These are phyloP conservation scores for Cydonia oblonga DNA, from an alignment of 331 rosid species.

Conservation along the genomic window DNA sequence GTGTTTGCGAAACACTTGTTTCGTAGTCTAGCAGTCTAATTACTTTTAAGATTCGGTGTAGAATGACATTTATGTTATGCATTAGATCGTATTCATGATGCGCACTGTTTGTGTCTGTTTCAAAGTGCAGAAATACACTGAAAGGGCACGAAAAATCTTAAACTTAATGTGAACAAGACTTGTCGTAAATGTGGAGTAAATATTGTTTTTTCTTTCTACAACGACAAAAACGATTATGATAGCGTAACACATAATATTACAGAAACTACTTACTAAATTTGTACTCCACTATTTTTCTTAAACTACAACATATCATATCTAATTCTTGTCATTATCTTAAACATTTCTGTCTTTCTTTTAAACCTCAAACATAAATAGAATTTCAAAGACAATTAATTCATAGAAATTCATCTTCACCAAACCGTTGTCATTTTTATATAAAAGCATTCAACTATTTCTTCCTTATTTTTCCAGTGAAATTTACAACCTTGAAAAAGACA, in stretches of 20 bases:
- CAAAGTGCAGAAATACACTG: too few relatives aligned
- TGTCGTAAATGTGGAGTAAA: background rate
- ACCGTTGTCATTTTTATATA: background rate
- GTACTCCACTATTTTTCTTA: background rate
- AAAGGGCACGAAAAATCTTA: too few relatives aligned
- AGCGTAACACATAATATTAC: too few relatives aligned
- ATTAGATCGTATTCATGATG: too few relatives aligned
- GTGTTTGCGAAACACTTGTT: background rate
- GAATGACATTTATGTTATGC: background rate
- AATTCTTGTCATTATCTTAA: background rate
- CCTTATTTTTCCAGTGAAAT: background rate
- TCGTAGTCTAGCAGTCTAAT: background rate
- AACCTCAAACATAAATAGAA: background rate
- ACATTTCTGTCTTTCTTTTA: background rate
- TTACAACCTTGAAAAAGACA: too few relatives aligned
- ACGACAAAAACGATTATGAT: rapidly evolving
- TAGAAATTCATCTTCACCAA: background rate
- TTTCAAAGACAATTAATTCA: background rate
- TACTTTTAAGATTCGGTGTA: too few relatives aligned
- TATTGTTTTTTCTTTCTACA: too few relatives aligned
- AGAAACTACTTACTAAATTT: background rate
- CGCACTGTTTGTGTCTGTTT: background rate
- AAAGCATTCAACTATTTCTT: too few relatives aligned
- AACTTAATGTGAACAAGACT: background rate
- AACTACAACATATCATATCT: background rate